These are phyloP conservation scores for Thelonectria discophora DNA, from an alignment of 2,329 filamentous ascomycete species.

Conservation along the genomic window DNA sequence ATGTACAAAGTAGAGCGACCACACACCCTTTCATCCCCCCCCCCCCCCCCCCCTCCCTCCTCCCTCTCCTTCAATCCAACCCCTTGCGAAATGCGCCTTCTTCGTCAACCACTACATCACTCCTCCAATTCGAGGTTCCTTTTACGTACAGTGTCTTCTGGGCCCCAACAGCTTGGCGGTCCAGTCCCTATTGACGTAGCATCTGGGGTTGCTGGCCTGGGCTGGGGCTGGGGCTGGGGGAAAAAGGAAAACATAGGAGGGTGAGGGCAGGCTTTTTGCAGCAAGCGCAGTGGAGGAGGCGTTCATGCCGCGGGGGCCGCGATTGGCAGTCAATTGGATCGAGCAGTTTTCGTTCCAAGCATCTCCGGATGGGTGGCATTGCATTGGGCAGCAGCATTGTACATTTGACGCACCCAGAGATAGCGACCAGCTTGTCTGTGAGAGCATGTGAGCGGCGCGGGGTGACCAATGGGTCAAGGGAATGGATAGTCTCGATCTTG, in stretches of 20 bases:
- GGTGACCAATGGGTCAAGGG: slow-evolving; percentile 5
- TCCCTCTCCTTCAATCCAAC: not conserved
- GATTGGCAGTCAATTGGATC: slow-evolving; percentile 16
- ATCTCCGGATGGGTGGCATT: slow-evolving; percentile 2
- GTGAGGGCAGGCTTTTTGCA: slow-evolving; percentile 16
- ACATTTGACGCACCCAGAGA: not conserved
- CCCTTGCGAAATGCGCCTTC: no score
- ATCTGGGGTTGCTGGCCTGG: slow-evolving; percentile 24
- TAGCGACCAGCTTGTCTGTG: not conserved
- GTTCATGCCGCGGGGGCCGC: slow-evolving; percentile 19
- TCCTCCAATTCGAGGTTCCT: slow-evolving; percentile 17
- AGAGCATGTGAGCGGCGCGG: slow-evolving; percentile 14
- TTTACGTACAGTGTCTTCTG: slow-evolving; percentile 1
- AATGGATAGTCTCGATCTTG: not conserved
- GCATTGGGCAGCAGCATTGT: not conserved
- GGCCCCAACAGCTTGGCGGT: slow-evolving; percentile 19
- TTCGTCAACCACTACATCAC: not conserved
- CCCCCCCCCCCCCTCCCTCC: slow-evolving; percentile 4
- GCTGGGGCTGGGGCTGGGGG: not conserved
- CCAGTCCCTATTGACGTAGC: slow-evolving; percentile 10
- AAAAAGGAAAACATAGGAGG: slow-evolving; percentile 6
- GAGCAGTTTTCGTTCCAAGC: slow-evolving; percentile 3
- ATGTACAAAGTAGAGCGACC: not conserved
- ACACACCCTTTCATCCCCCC: not conserved
- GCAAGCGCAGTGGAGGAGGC: slow-evolving; percentile 18